A percentile compares a stretch with the other conserved stretches of the same genome.
Conservation (phyloP, 495 filamentous ascomycete genomes). For the Penicillium pancosmium region DNA sequence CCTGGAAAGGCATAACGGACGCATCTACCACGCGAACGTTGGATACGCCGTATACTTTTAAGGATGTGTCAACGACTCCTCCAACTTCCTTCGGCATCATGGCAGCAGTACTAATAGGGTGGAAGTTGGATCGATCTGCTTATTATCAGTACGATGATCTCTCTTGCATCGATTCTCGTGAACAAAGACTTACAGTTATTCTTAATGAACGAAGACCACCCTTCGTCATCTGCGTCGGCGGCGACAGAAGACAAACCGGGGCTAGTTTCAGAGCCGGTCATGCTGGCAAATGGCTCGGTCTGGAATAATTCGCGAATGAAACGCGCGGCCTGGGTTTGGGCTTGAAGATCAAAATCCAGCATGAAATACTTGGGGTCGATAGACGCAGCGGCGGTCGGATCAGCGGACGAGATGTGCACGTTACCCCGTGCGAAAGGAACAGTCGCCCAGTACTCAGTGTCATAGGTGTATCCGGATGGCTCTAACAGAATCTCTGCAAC, state of each 20-base stretch:
- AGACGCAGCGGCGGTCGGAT: conserved; percentile 35
- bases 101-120: conserved; percentile 52
- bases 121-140: conserved; percentile 41
- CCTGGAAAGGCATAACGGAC: conserved; percentile 53
- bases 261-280: conserved; percentile 21
- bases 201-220: conserved; percentile 31
- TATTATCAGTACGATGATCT: neutral
- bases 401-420: conserved; percentile 53
- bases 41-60: conserved; percentile 51
- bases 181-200: conserved; percentile 28
- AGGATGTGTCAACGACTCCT: conserved; percentile 46
- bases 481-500: conserved; percentile 42
- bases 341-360: conserved; percentile 52
- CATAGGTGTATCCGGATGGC: conserved; percentile 25
- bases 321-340: conserved; percentile 29
- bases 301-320: conserved; percentile 32
- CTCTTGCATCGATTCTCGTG: neutral
- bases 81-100: conserved; percentile 60
- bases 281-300: conserved; percentile 22
- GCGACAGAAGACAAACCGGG: conserved; percentile 24
- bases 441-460: conserved; percentile 46
- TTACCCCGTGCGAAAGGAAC: conserved; percentile 57
- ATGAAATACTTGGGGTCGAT: conserved; percentile 60
- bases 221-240: conserved; percentile 20
- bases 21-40: conserved; percentile 61